These are phyloP conservation scores for Tremellales sp. DNA, from an alignment of 1,284 basidiomycete genomes.

Conservation along the genomic window DNA sequence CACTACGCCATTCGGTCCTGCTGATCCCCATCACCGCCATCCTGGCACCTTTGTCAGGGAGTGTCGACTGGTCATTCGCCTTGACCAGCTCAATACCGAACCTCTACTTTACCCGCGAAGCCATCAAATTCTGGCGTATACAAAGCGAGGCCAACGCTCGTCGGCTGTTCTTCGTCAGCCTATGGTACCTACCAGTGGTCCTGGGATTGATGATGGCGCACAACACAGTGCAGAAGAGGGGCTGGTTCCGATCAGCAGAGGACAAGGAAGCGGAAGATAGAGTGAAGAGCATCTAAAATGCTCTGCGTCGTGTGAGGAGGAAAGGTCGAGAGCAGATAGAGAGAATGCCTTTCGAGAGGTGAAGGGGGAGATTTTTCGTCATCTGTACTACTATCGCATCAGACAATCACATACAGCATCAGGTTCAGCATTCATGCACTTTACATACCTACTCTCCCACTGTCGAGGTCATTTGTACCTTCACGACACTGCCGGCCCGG, in stretches of 20 bases:
- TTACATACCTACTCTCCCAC: too few relatives aligned
- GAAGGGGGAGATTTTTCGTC: too few relatives aligned
- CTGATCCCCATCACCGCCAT: slow-evolving; percentile 76
- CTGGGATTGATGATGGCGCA: slow-evolving; percentile 92
- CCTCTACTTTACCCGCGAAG: slow-evolving; percentile 62
- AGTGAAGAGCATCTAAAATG: too few relatives aligned
- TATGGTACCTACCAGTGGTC: slow-evolving; percentile 89
- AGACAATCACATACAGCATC: too few relatives aligned
- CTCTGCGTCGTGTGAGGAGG: too few relatives aligned
- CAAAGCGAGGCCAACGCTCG: slow-evolving; percentile 70
- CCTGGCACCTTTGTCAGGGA: slow-evolving; percentile 76
- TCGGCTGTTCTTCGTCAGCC: slow-evolving; percentile 70
- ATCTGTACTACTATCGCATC: too few relatives aligned
- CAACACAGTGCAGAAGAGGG: slow-evolving; percentile 76
- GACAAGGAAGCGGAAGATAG: too few relatives aligned
- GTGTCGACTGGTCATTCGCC: slow-evolving; percentile 84
- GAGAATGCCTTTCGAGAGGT: too few relatives aligned
- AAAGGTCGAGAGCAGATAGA: too few relatives aligned
- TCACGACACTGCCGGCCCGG: too few relatives aligned
- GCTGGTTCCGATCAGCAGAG: slow-evolving; percentile 60
- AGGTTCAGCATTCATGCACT: too few relatives aligned
- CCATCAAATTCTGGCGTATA: slow-evolving; percentile 70
- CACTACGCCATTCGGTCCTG: slow-evolving; percentile 74
- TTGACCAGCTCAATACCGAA: slow-evolving; percentile 75
- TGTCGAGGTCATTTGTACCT: too few relatives aligned